A percentile compares a stretch with the other conserved stretches of the same genome.
These are phyloP conservation scores for Beauveria brongniartii DNA, from an alignment of 2,329 filamentous ascomycete genomes.

Conservation along the genomic window DNA sequence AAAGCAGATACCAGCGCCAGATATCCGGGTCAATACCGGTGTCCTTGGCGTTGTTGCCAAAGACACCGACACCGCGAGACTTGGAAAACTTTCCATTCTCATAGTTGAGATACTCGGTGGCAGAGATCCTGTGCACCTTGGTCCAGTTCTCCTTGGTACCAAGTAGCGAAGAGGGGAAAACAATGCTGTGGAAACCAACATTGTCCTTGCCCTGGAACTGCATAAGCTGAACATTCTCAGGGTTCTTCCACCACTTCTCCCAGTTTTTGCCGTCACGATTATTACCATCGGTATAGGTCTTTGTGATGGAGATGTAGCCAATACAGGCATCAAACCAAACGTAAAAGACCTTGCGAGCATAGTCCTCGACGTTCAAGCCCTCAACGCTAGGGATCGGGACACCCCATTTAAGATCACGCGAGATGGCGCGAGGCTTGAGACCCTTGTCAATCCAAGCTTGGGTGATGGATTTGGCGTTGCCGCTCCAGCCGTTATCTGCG, in stretches of 20 bases:
- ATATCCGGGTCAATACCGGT: conserved; percentile 79
- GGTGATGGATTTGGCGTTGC: conserved; percentile 69
- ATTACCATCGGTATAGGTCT: conserved; percentile 63
- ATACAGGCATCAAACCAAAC: conserved; percentile 93
- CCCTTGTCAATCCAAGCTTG: conserved; percentile 78
- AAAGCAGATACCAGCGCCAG: conserved; percentile 89
- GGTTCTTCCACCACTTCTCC: conserved; percentile 92
- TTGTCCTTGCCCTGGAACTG: conserved; percentile 85
- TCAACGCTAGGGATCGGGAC: conserved; percentile 44
- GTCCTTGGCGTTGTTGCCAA: conserved; percentile 80
- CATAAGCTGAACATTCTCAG: conserved; percentile 78
- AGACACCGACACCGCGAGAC: conserved; percentile 81
- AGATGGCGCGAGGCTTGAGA: conserved; percentile 79
- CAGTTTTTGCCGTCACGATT: conserved; percentile 53
- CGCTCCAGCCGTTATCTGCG: conserved; percentile 69
- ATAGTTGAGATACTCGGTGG: conserved; percentile 81
- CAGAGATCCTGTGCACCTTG: conserved; percentile 78
- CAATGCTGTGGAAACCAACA: conserved; percentile 68
- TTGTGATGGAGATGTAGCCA: conserved; percentile 91
- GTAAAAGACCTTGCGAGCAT: conserved; percentile 68
- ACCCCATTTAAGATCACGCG: conserved; percentile 88
- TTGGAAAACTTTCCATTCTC: conserved; percentile 90
- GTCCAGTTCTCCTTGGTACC: conserved; percentile 84
- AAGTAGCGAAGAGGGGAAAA: conserved; percentile 82
- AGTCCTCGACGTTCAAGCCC: conserved; percentile 45